Percentiles rank a stretch among this genome's conserved stretches.
phyloP scores from a whole-genome alignment of 2,329 filamentous ascomycete genomes.

The Fusarium pilosicola region DNA sequence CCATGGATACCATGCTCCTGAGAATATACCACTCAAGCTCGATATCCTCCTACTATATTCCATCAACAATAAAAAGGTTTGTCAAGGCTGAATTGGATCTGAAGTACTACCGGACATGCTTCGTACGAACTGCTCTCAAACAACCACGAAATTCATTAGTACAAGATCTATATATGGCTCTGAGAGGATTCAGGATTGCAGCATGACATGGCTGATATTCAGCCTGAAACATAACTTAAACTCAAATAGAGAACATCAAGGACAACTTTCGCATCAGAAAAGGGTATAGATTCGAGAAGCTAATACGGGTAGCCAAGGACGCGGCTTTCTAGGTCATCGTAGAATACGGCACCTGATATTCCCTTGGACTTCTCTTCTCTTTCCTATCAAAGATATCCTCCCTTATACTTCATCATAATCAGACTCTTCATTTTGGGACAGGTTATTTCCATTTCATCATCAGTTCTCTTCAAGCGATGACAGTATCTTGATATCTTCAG shows the following conservation, averaged over 20 bases:
- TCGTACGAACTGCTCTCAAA: not conserved
- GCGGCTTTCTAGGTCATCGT: not conserved
- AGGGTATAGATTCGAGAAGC: not conserved
- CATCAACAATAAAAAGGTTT: not conserved
- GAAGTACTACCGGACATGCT: not conserved
- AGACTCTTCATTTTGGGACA: not conserved
- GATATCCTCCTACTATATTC: not conserved
- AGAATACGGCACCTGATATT: not conserved
- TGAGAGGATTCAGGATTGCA: not conserved
- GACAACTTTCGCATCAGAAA: not conserved
- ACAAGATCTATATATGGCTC: not conserved
- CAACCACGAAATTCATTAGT: not conserved
- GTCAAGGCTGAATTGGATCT: not conserved
- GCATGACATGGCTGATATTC: not conserved
- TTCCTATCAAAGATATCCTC: no score
- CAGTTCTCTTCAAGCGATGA: not conserved
- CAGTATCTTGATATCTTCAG: not conserved
- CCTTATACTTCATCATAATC: not conserved
- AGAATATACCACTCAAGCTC: not conserved
- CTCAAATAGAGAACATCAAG: not conserved
- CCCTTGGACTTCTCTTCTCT: no score
- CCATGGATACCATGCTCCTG: not conserved
- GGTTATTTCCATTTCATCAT: no score
- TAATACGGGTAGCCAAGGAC: not conserved
- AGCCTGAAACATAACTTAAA: not conserved